Conservation (phyloP, 2,329 filamentous ascomycete genomes). For the Trichoderma sp. region DNA sequence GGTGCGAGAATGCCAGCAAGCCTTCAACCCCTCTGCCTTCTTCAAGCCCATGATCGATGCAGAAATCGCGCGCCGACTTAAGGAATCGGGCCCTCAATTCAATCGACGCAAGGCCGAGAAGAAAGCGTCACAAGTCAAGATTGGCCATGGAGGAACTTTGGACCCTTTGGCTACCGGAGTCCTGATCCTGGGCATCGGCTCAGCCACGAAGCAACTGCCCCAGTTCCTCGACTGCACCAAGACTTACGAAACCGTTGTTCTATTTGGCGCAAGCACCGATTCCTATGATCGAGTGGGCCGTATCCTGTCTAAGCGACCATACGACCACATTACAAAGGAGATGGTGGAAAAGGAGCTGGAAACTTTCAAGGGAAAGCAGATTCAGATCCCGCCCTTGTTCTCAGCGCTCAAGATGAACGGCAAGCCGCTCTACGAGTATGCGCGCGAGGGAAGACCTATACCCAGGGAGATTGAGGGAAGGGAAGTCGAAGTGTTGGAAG, state of each 20-base stretch:
- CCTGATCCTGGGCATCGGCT: slow-evolving; percentile 83
- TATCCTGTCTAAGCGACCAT: slow-evolving; percentile 71
- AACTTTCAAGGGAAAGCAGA: slow-evolving; percentile 77
- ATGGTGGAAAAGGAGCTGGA: slow-evolving; percentile 75
- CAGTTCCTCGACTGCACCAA: slow-evolving; percentile 88
- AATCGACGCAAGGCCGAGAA: slow-evolving; percentile 59
- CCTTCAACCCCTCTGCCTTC: slow-evolving; percentile 77
- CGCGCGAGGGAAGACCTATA: slow-evolving; percentile 81
- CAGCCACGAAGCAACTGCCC: slow-evolving; percentile 79
- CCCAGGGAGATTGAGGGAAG: slow-evolving; percentile 82
- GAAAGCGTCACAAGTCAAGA: slow-evolving; percentile 74
- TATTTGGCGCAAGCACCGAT: slow-evolving; percentile 92
- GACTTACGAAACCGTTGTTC: slow-evolving; percentile 82
- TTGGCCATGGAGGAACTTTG: slow-evolving; percentile 93
- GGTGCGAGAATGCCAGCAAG: slow-evolving; percentile 80
- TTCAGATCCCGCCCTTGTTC: slow-evolving; percentile 90
- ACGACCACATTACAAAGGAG: slow-evolving; percentile 78
- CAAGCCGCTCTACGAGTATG: slow-evolving; percentile 95
- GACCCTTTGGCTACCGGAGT: slow-evolving; percentile 94
- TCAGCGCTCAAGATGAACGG: slow-evolving; percentile 92
- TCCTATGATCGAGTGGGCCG: slow-evolving; percentile 88
- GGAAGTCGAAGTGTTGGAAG: slow-evolving; percentile 72
- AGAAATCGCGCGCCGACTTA: slow-evolving; percentile 57
- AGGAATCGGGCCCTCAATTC: slow-evolving; percentile 60
- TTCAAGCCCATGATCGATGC: slow-evolving; percentile 77